Evolutionary conservation across 108 stramenopile species (phyloP).

Genomic region (Conticribra weissflogii): DNA sequence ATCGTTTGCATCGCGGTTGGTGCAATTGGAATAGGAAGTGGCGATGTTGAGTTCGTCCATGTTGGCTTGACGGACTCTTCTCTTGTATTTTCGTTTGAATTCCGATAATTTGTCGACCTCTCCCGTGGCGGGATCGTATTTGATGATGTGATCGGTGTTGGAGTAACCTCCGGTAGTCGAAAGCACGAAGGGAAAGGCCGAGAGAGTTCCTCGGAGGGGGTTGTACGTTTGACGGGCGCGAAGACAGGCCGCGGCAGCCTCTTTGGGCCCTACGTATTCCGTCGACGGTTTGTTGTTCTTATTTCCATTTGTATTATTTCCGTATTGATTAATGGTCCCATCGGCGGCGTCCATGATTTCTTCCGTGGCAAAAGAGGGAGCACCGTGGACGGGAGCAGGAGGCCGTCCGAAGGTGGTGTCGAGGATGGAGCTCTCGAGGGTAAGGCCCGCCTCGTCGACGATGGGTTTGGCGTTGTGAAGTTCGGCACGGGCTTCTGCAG

Average conservation of each 20-base stretch:
- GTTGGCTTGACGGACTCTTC: slow-evolving; percentile 53
- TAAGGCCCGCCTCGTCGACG: slow-evolving; percentile 55
- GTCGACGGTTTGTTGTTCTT: too few species aligned
- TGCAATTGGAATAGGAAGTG: too few species aligned
- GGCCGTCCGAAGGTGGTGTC: slow-evolving; percentile 25
- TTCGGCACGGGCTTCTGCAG: slow-evolving; percentile 43
- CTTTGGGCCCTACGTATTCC: slow-evolving; percentile 5
- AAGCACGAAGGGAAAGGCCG: slow-evolving; percentile 46
- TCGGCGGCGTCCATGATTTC: not conserved
- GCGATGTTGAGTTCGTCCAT: slow-evolving; percentile 58
- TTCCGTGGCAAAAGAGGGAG: not conserved
- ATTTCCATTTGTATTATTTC: too few species aligned
- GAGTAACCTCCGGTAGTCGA: slow-evolving; percentile 78
- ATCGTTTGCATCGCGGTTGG: too few species aligned
- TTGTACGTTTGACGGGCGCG: slow-evolving; percentile 43
- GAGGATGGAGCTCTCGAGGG: slow-evolving; percentile 48
- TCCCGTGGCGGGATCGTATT: slow-evolving; percentile 49
- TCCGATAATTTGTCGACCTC: slow-evolving; percentile 70
- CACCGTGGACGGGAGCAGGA: not conserved
- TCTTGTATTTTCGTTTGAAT: slow-evolving; percentile 61
- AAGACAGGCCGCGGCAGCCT: slow-evolving; percentile 32
- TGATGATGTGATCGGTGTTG: slow-evolving; percentile 83
- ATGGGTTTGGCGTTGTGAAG: slow-evolving; percentile 49
- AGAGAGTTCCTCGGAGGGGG: slow-evolving; percentile 41
- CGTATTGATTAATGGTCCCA: not conserved